phyloP scores from a whole-genome alignment of 2,329 filamentous ascomycete genomes.

The Hypoxylon sp. region DNA sequence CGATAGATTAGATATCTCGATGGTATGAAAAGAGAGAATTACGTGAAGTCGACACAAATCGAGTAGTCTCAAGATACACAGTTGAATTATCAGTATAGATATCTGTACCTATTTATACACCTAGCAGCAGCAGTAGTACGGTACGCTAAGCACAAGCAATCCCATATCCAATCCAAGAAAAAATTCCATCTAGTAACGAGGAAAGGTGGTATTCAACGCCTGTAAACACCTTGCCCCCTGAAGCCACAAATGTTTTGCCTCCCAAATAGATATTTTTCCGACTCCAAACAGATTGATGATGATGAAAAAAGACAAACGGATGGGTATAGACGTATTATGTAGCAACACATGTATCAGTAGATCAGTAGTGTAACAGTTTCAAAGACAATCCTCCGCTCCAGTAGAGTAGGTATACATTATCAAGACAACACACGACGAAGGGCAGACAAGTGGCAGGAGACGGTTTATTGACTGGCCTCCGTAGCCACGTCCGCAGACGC shows the following conservation, averaged over 20 bases:
- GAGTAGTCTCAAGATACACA: not conserved
- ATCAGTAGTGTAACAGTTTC: constrained; percentile 1
- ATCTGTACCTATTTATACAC: constrained; percentile 4
- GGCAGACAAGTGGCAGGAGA: not conserved
- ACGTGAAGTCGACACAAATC: not conserved
- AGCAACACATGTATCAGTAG: constrained; percentile 13
- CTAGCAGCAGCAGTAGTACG: not conserved
- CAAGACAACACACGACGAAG: constrained; percentile 1
- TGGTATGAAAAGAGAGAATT: not conserved
- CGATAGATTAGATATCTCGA: not conserved
- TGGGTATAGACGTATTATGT: constrained; percentile 42
- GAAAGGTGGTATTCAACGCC: constrained; percentile 11
- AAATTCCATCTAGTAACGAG: not conserved
- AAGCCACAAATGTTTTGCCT: constrained; percentile 6
- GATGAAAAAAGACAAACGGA: constrained; percentile 24
- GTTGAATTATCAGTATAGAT: not conserved
- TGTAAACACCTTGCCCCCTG: constrained; percentile 17
- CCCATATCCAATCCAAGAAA: not conserved
- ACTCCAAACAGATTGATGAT: constrained; percentile 11
- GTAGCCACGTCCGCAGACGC: constrained; percentile 36
- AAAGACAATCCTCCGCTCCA: not conserved
- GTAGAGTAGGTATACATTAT: not conserved
- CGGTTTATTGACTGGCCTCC: constrained; percentile 10
- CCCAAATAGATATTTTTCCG: constrained; percentile 18
- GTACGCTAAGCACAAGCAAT: not conserved